Percentiles rank a stretch among this genome's conserved stretches.
Evolutionary conservation across 306 rosid genomes (phyloP).

Genomic region (Coriaria nepalensis): DNA sequence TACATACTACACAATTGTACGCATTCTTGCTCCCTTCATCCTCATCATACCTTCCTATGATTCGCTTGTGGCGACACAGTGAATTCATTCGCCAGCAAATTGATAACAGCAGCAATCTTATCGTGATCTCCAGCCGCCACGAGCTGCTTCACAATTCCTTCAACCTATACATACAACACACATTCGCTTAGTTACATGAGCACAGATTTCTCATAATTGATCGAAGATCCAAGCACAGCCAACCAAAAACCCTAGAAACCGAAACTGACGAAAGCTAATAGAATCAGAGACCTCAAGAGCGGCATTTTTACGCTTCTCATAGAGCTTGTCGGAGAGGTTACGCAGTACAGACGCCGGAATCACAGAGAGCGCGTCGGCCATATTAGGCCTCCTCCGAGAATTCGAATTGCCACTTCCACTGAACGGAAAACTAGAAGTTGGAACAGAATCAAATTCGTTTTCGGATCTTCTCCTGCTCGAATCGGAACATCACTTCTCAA

Average conservation of each 20-base stretch:
- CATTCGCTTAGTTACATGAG: neutral
- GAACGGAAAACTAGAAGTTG: too few relatives aligned
- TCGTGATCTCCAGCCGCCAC: conserved; percentile 66
- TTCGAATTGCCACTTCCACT: too few relatives aligned
- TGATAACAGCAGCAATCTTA: conserved; percentile 71
- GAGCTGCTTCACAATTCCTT: conserved; percentile 85
- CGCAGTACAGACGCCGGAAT: conserved; percentile 73
- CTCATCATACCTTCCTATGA: conserved; percentile 71
- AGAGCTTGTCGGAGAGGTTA: conserved; percentile 88
- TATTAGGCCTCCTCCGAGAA: conserved; percentile 15
- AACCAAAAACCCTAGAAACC: conserved; percentile 33
- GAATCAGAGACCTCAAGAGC: conserved; percentile 72
- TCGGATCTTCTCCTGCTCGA: too few relatives aligned
- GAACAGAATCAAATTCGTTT: too few relatives aligned
- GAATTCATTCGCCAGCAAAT: conserved; percentile 57
- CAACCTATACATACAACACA: conserved; percentile 42
- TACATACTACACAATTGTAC: conserved; percentile 1
- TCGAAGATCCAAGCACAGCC: conserved; percentile 14
- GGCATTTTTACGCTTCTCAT: conserved; percentile 98
- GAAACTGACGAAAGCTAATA: conserved; percentile 16
- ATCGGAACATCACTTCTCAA: too few relatives aligned
- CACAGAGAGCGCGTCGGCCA: conserved; percentile 63
- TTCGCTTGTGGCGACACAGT: conserved; percentile 73
- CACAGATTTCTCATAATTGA: neutral
- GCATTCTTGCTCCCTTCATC: neutral